Evolutionary conservation across 345 rosid genomes (phyloP).

Genomic region (Turritis glabra): DNA sequence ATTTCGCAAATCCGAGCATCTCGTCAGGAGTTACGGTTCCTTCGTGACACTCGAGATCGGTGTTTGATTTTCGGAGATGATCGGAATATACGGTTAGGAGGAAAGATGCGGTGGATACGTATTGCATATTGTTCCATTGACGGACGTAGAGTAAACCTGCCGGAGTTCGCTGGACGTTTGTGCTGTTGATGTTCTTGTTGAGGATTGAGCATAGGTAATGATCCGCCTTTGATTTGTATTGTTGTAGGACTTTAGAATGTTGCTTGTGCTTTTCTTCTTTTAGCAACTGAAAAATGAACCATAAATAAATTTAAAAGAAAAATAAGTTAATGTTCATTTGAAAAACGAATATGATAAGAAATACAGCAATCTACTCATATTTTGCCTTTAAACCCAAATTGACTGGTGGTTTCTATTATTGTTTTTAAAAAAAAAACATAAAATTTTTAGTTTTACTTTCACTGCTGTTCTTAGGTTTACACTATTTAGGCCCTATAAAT

Average conservation of each 20-base stretch:
- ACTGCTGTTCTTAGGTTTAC: too few relatives aligned
- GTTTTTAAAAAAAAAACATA: too few relatives aligned
- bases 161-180: constrained; percentile 66
- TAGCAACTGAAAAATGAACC: constrained; percentile 51
- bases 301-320: neutral
- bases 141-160: constrained; percentile 77
- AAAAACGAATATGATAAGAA: neutral
- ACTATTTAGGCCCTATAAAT: too few relatives aligned
- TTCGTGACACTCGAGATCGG: constrained; percentile 47
- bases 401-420: too few relatives aligned
- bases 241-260: constrained; percentile 46
- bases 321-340: neutral
- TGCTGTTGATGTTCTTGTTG: constrained; percentile 52
- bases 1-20: constrained; percentile 58
- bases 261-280: constrained; percentile 48
- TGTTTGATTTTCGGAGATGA: constrained; percentile 45
- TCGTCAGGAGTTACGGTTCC: constrained; percentile 48
- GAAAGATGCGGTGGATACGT: constrained; percentile 78
- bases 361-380: neutral
- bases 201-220: constrained; percentile 83
- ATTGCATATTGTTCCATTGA: constrained; percentile 98
- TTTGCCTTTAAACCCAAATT: too few relatives aligned
- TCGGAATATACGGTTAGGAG: constrained; percentile 79
- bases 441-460: too few relatives aligned
- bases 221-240: constrained; percentile 74